phyloP scores from a whole-genome alignment of 2,329 filamentous ascomycete species.

The Leptographium galeiforme region DNA sequence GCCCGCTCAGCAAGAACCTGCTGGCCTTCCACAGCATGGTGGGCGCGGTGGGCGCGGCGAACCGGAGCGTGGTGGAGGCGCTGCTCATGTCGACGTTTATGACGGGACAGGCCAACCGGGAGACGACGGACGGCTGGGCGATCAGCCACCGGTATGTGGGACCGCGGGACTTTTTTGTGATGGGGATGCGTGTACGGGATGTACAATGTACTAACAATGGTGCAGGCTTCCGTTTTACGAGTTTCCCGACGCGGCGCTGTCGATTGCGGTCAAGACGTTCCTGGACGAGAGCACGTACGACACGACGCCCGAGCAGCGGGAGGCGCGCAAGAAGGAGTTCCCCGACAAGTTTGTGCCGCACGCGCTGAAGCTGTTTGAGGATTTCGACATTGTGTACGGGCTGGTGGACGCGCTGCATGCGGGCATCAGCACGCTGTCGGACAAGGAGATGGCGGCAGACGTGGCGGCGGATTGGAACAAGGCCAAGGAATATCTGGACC shows the following conservation, averaged over 20 bases:
- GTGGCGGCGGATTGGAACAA: conserved; percentile 41
- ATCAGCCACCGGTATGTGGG: conserved; percentile 56
- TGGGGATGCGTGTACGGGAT: not conserved
- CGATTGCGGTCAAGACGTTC: conserved; percentile 69
- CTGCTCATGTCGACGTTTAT: conserved; percentile 70
- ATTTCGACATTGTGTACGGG: conserved; percentile 41
- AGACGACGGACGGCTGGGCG: conserved; percentile 50
- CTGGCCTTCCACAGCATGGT: conserved; percentile 77
- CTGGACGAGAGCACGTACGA: conserved; percentile 45
- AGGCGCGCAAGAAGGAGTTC: conserved; percentile 33
- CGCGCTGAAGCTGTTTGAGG: conserved; percentile 43
- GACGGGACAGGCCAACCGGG: conserved; percentile 62
- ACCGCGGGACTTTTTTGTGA: not conserved
- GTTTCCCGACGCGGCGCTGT: conserved; percentile 61
- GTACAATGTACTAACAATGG: not conserved
- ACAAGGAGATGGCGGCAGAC: conserved; percentile 29
- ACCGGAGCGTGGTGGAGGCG: conserved; percentile 76
- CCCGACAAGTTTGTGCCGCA: conserved; percentile 42
- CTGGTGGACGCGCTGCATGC: conserved; percentile 45
- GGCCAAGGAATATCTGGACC: conserved; percentile 38
- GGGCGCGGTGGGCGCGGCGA: conserved; percentile 60
- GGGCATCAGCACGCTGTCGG: conserved; percentile 41
- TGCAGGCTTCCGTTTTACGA: conserved; percentile 12
- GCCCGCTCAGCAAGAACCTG: conserved; percentile 80
- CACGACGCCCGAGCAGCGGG: conserved; percentile 30